phyloP scores from a whole-genome alignment of 225 moss, liverwort and hornwort species.

The Climacium dendroides region DNA sequence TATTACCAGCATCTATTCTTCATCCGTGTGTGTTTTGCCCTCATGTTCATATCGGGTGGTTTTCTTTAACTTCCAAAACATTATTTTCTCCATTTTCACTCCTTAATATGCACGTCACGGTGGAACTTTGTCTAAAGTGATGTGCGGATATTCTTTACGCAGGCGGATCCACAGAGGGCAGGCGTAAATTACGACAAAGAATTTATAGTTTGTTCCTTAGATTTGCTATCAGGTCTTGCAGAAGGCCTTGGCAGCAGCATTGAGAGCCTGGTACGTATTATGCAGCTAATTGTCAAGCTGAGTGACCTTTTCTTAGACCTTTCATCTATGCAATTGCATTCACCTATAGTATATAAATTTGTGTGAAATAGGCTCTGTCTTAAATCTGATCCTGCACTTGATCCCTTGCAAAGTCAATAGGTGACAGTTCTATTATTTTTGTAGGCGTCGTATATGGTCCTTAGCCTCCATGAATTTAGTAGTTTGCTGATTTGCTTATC shows the following conservation, averaged over 20 bases:
- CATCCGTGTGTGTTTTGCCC: background rate
- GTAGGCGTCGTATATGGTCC: background rate
- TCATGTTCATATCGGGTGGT: background rate
- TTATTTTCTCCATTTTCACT: background rate
- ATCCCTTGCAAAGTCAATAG: background rate
- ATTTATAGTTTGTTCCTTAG: conserved; percentile 96
- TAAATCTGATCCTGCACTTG: background rate
- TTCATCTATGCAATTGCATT: background rate
- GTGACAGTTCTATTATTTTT: background rate
- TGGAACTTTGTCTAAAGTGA: background rate
- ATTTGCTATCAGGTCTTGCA: conserved; percentile 93
- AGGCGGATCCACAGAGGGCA: conserved; percentile 94
- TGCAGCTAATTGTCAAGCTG: background rate
- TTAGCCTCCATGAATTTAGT: background rate
- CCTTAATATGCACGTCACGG: background rate
- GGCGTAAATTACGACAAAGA: conserved; percentile 97
- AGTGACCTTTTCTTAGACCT: background rate
- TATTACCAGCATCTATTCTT: background rate
- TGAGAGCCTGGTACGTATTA: conserved; percentile 71
- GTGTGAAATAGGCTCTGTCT: background rate
- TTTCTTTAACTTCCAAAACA: background rate
- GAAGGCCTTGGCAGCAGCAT: conserved; percentile 97
- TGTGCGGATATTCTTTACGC: background rate
- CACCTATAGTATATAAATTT: background rate
- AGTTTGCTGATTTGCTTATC: background rate